These are phyloP conservation scores for Daldinia loculata DNA, from an alignment of 495 filamentous ascomycete genomes.

Conservation along the genomic window DNA sequence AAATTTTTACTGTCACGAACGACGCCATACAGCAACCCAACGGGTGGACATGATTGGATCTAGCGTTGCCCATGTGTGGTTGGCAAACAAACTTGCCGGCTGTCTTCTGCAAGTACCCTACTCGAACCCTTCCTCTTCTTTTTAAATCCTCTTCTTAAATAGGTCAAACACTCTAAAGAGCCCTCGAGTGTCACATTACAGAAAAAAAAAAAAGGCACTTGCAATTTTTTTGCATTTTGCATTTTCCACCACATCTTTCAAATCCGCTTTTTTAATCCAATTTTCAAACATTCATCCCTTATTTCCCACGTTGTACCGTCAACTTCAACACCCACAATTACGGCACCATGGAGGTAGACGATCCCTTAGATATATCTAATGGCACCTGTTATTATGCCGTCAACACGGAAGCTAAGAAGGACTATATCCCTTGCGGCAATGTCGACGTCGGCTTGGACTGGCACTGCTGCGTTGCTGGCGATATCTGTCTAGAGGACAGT, in stretches of 20 bases:
- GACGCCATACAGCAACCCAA: background rate
- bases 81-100: constrained; percentile 18
- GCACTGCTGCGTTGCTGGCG: constrained; percentile 41
- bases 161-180: constrained; percentile 4
- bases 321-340: background rate
- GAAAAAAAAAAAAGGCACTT: background rate
- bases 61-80: constrained; percentile 15
- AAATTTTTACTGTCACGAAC: constrained; percentile 7
- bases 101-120: constrained; percentile 13
- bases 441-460: constrained; percentile 40
- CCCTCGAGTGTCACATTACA: constrained; percentile 7
- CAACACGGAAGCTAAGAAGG: background rate
- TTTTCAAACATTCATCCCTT: background rate
- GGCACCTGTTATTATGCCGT: constrained; percentile 49
- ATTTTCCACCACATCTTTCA: background rate
- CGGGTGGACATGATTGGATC: constrained; percentile 14
- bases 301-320: background rate
- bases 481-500: constrained; percentile 31
- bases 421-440: constrained; percentile 53
- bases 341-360: constrained; percentile 25
- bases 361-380: constrained; percentile 42
- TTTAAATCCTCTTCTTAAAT: constrained; percentile 1
- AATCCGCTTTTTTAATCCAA: constrained; percentile 4
- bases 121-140: background rate
- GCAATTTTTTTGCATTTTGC: too few species aligned